Base-by-base conservation (phyloP, 169 alveolate genomes). In the Eimeria tenella region DNA sequence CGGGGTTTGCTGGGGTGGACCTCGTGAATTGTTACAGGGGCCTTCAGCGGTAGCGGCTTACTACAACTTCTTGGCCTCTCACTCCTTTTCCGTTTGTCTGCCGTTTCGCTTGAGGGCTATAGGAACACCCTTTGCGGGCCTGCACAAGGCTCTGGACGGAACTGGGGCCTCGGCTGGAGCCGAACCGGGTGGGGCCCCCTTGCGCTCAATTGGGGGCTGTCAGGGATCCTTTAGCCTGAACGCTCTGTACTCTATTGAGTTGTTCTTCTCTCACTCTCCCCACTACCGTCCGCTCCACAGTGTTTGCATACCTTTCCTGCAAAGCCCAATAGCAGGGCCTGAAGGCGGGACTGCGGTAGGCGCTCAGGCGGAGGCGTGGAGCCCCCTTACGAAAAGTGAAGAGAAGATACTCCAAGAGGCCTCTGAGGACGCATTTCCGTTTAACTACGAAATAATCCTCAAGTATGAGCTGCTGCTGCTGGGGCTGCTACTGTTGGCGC, bases 381-480 rank as follows among this genome's bases (percentile, higher is more conserved):
- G 55, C n/a, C 60, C 68, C 25, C 9, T 15, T n/a, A 49, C 79
- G 19, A 42, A 0, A 13, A 11, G 9, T 42, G 87, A 77, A 77
- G 87, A 42, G 15, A 23, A 11, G 60, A 50, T 77, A 9, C 87
- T 49, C n/a, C 23, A 19, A 53, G 25, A 73, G 25, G 83, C 83
- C 53, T n/a, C 83, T n/a, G 68, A 50, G 31, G 87, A 77, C 0
- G 62, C 81, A 15, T 87, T 87, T 77, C 93, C 93, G 15, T 87
- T 87, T 73, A 58, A 63, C 73, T 87, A 87, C 83, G 71, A 87
- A 56, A 49, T 87, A 11, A 77, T 87, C 58, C 93, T 87, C 86
- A 87, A 87, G 93, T 87, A 87, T 8, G 56, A n/a, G 11, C 83
- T 5, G 25, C 83, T 5, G n/a, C 58, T 11, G 19, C 75, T n/a